phyloP scores from a whole-genome alignment of 768 basidiomycete genomes.

The Dictyophora rubrovolvata region DNA sequence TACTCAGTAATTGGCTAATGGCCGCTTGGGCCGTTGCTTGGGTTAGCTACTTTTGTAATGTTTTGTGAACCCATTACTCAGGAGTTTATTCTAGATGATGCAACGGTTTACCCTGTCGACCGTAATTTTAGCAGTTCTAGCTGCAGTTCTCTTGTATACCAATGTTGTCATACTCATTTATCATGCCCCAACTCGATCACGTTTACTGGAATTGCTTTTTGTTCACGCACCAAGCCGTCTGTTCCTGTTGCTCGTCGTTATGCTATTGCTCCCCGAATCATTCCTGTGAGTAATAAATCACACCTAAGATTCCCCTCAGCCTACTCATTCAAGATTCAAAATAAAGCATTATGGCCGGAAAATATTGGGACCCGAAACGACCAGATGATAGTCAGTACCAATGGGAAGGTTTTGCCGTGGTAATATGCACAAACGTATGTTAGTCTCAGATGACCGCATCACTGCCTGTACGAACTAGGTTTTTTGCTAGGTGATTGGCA shows the following conservation, averaged over 20 bases:
- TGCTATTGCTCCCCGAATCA: slow-evolving; percentile 32
- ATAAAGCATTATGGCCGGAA: slow-evolving; percentile 57
- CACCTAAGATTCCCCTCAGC: background rate
- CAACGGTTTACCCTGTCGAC: slow-evolving; percentile 71
- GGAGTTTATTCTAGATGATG: slow-evolving; percentile 37
- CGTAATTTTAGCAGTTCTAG: slow-evolving; percentile 58
- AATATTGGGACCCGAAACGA: slow-evolving; percentile 41
- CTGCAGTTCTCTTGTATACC: slow-evolving; percentile 66
- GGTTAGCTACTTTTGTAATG: slow-evolving; percentile 29
- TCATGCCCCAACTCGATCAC: slow-evolving; percentile 44
- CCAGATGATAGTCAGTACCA: slow-evolving; percentile 27
- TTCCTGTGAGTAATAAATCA: slow-evolving; percentile 35
- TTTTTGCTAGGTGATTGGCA: slow-evolving; percentile 26
- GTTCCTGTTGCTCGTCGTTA: slow-evolving; percentile 35
- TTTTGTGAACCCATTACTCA: background rate
- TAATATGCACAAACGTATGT: slow-evolving; percentile 51
- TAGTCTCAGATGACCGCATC: background rate
- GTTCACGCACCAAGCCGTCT: slow-evolving; percentile 84
- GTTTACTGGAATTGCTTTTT: slow-evolving; percentile 69
- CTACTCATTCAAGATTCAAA: background rate
- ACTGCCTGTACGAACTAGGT: background rate
- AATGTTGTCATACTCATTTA: slow-evolving; percentile 71
- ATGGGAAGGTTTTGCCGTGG: slow-evolving; percentile 64
- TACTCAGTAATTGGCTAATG: slow-evolving; percentile 72
- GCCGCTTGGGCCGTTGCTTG: slow-evolving; percentile 72